These are phyloP conservation scores for Babesia sp. DNA, from an alignment of 169 alveolate species.

Conservation along the genomic window DNA sequence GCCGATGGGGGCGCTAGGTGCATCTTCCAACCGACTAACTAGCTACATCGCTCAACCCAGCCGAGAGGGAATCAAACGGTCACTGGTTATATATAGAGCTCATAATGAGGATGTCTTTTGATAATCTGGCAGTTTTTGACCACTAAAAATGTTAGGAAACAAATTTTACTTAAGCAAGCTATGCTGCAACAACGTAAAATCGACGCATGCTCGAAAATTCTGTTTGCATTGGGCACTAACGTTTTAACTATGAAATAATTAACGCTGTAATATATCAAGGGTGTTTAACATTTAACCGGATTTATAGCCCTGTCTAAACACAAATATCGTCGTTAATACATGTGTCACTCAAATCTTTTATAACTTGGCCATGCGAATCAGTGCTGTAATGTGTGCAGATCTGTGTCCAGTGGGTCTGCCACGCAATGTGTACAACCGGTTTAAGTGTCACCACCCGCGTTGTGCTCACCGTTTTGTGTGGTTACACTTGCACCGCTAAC, in stretches of 20 bases:
- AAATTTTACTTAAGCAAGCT: no score
- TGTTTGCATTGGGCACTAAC: not conserved
- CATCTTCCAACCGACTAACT: no score
- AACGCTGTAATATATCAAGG: not conserved
- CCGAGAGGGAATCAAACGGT: no score
- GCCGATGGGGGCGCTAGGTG: no score
- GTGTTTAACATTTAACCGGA: not conserved
- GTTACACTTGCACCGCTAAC: not conserved
- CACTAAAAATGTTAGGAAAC: no score
- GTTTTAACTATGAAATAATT: not conserved
- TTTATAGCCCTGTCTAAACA: conserved; percentile 5
- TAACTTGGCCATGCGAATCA: not conserved
- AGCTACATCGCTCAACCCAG: no score
- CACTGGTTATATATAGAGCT: no score
- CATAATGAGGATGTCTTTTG: no score
- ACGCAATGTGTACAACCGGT: conserved; percentile 6
- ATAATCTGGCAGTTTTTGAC: no score
- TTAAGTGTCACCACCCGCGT: conserved; percentile 15
- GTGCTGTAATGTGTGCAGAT: not conserved
- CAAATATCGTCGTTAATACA: not conserved
- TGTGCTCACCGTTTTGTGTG: conserved; percentile 34
- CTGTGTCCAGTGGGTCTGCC: conserved; percentile 2
- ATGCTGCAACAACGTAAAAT: not conserved
- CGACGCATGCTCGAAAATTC: not conserved
- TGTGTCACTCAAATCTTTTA: not conserved